Conservation (phyloP, 164 flowering plant species). For the Vitis riparia region DNA sequence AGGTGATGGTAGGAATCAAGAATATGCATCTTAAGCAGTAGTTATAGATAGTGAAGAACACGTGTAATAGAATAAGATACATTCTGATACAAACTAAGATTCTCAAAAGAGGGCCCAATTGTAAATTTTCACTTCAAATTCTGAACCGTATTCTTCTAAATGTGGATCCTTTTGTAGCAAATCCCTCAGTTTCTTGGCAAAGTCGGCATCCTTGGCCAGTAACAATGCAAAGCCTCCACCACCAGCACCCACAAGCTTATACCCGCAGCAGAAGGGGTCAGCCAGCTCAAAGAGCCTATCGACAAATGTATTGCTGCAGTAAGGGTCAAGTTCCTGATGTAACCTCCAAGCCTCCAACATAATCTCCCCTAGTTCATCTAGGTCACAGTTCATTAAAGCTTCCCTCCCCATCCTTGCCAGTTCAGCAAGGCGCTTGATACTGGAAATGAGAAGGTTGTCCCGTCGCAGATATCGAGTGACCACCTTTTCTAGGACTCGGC, state of each 20-base stretch:
- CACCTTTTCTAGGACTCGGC: slow-evolving; percentile 89
- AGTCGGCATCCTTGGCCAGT: slow-evolving; percentile 59
- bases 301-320: slow-evolving; percentile 84
- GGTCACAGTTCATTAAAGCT: slow-evolving; percentile 82
- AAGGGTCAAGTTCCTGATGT: slow-evolving; percentile 97
- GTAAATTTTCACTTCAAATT: slow-evolving; percentile 63
- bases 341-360: slow-evolving; percentile 97
- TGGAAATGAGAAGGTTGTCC: slow-evolving; percentile 87
- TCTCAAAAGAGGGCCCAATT: slow-evolving; percentile 55
- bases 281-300: slow-evolving; percentile 75
- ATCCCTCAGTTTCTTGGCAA: slow-evolving; percentile 48
- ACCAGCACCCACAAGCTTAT: slow-evolving; percentile 98
- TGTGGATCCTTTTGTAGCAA: slow-evolving; percentile 36
- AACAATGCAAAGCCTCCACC: slow-evolving; percentile 98
- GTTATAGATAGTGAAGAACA: background rate
- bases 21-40: background rate
- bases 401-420: slow-evolving; percentile 93
- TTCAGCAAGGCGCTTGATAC: slow-evolving; percentile 89
- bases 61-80: too few species aligned
- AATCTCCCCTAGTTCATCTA: slow-evolving; percentile 81
- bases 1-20: background rate
- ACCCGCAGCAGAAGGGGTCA: slow-evolving; percentile 79
- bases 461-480: slow-evolving; percentile 82
- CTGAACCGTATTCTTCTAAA: slow-evolving; percentile 11
- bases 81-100: background rate